Base-by-base conservation (phyloP, 2,329 filamentous ascomycete species). In the Pseudogymnoascus sp. region DNA sequence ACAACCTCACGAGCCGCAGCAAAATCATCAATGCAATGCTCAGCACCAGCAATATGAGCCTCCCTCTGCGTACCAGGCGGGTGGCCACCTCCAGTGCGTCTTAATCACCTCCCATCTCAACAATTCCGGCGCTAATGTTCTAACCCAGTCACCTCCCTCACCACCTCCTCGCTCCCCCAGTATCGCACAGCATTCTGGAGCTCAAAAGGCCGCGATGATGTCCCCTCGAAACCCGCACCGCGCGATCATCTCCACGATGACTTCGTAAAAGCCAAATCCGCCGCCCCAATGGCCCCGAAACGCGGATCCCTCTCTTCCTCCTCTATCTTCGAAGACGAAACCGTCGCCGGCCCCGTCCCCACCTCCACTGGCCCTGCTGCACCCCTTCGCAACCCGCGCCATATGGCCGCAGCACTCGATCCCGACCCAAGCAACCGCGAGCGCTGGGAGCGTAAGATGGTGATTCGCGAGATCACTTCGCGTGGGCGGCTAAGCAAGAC, bases 361-460 rank as follows among this genome's bases (percentile, higher is more conserved):
- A 45, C 59, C 19, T 41, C 35, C 6, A 59, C 12, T 1, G 19
- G 37, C 1, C 49, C 59, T 29, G 49, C 2, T 43, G 68, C 66
- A 6, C 63, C 65, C 39, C 69, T 63, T 63, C 78, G 78, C 59
- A 79, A 83, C 69, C 75, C 72, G 37, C 70, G 80, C 38, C 81
- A 81, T 68, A 83, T 89, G 78, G 81, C 83, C 62, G 78, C 82
- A 63, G 82, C 83, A 29, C 76, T 91, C 55, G 89, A 96, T 73
- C 94, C 94, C 4, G 83, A 89, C 68, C 92, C 92, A 14, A 76
- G 81, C 49, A 81, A 81, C 63, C 84, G 92, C 63, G 78, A 86
- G 61, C 82, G 87, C 63, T 96, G 90, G 85, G 86, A 96, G 78
- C 83, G 90, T 70, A 91, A 88, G 75, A 91, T 92, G 81, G 84